Percentiles rank a stretch among this genome's conserved stretches.
Evolutionary conservation across 2,329 filamentous ascomycete genomes (phyloP).

Genomic region (Didymella exigua): DNA sequence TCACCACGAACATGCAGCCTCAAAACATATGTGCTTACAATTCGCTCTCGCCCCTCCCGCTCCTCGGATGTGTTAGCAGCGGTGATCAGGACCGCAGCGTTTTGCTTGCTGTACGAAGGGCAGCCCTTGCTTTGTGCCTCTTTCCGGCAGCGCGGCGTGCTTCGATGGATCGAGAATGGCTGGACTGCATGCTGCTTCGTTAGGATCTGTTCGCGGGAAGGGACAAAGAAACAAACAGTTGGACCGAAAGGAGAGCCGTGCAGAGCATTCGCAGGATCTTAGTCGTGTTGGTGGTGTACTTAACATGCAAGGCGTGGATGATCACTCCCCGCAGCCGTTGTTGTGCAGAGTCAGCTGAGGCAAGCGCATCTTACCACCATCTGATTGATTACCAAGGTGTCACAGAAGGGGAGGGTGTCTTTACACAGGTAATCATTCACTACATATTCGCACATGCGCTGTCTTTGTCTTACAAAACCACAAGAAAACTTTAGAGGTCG

Average conservation of each 20-base stretch:
- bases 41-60: not conserved
- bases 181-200: not conserved
- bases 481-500: slow-evolving; percentile 18
- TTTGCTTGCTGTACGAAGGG: not conserved
- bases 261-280: not conserved
- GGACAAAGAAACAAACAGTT: not conserved
- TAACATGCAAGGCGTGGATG: slow-evolving; percentile 1
- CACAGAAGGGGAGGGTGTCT: slow-evolving; percentile 1
- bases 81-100: not conserved
- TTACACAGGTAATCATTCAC: slow-evolving; percentile 17
- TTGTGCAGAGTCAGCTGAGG: slow-evolving; percentile 1
- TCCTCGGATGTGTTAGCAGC: not conserved
- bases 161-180: no score
- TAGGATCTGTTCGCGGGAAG: not conserved
- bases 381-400: slow-evolving; percentile 2
- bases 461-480: slow-evolving; percentile 22
- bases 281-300: not conserved
- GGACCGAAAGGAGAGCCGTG: not conserved
- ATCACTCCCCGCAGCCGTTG: not conserved
- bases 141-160: no score
- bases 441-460: slow-evolving; percentile 21
- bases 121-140: slow-evolving; percentile 4
- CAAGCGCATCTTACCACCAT: not conserved
- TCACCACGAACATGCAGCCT: no score
- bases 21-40: no score